Evolutionary conservation across 352 stramenopile species (phyloP), one percentile per base, ranked within the genome.

Genomic region (Pythium angustatum): DNA sequence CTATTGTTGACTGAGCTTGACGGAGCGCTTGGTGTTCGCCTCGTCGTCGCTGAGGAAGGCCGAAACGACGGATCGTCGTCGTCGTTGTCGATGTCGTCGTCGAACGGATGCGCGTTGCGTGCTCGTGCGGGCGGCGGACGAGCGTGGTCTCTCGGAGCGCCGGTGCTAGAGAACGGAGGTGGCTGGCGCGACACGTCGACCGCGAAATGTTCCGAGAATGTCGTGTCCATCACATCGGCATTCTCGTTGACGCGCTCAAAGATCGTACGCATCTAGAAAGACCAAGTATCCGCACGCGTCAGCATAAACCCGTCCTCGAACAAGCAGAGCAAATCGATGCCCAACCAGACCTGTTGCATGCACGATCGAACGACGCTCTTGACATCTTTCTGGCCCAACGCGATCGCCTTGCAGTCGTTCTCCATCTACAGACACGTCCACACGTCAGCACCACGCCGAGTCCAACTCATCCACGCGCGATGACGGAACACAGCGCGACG

Each of bases 331-430:
- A 43, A 7, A 33, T 48, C 5, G 21, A 44, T 43, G 22, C 14
- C 17, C 41, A 52, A 40, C 5, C 51, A 24, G 36, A 90, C 90
- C 82, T 96, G 96, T 51, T 86, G 81, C 83, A 96, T 94, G 62
- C 89, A 97, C 19, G 77, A 75, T 49, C 80, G 53, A 17, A 97
- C 71, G 14, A 96, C 88, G 53, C 89, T 68, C 38, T 87, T 77
- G 21, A 86, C 69, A 19, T 93, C 78, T 47, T 95, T 95, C 22
- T 84, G 73, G 0, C 91, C 88, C 5, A 85, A 65, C 36, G 87
- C 83, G 34, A 98, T 96, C 0, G 81, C 78, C 60, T 94, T 96
- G 65, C 90, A 98, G 68, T 97, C 88, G 40, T 83, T 97, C 78
- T 97, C 97, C 87, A 98, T 97, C 78, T 96, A 61, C 59, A 65